These are phyloP conservation scores for Penicillium canescens DNA, from an alignment of 495 filamentous ascomycete species.

Conservation along the genomic window DNA sequence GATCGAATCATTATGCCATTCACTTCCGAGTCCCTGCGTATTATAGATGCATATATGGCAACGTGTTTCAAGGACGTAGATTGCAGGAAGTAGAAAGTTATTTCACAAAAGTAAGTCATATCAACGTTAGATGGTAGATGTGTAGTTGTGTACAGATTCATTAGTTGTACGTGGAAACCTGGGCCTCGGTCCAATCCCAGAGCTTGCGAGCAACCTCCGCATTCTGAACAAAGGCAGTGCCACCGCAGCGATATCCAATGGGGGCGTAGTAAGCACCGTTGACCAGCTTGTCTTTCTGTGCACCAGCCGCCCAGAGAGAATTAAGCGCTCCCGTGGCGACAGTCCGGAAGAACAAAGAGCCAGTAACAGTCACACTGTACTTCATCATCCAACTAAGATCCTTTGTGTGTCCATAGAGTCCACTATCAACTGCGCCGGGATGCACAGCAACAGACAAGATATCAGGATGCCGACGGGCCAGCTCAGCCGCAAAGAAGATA, in stretches of 20 bases:
- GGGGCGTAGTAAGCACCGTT: slow-evolving; percentile 61
- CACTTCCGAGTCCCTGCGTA: slow-evolving; percentile 3
- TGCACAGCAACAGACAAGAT: slow-evolving; percentile 61
- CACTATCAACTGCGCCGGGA: slow-evolving; percentile 64
- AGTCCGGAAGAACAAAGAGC: slow-evolving; percentile 29
- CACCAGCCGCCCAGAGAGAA: slow-evolving; percentile 59
- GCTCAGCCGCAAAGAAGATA: slow-evolving; percentile 60
- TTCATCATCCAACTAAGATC: slow-evolving; percentile 25
- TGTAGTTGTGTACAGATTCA: too few relatives aligned
- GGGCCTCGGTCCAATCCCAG: slow-evolving; percentile 65
- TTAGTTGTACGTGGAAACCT: slow-evolving; percentile 33
- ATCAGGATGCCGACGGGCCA: slow-evolving; percentile 57
- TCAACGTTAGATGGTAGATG: background rate
- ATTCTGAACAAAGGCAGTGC: slow-evolving; percentile 43
- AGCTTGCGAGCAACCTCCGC: slow-evolving; percentile 48
- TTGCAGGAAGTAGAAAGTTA: background rate
- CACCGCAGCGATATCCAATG: slow-evolving; percentile 43
- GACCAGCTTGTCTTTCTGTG: slow-evolving; percentile 30
- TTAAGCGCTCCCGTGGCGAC: slow-evolving; percentile 53
- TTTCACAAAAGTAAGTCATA: background rate
- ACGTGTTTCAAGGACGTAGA: background rate
- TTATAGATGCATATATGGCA: background rate
- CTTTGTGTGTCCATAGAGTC: slow-evolving; percentile 42
- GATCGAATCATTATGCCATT: slow-evolving; percentile 26
- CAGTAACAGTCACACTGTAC: slow-evolving; percentile 16